These are phyloP conservation scores for Phyllosticta capitalensis DNA, from an alignment of 2,329 filamentous ascomycete species.

Conservation along the genomic window DNA sequence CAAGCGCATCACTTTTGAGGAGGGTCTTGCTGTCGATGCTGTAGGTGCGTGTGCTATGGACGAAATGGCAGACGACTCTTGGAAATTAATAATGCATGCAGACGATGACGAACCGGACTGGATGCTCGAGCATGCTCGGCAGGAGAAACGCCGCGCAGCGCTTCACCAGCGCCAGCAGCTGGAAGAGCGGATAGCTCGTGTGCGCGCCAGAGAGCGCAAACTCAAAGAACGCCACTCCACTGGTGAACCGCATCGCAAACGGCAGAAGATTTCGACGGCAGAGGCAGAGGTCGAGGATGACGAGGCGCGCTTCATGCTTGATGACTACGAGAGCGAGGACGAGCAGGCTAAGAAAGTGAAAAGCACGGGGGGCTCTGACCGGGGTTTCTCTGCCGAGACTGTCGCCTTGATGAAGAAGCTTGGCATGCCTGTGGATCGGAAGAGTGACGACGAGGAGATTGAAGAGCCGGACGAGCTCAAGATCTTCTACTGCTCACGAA, in stretches of 20 bases:
- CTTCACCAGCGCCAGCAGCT: slow-evolving; percentile 59
- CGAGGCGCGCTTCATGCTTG: slow-evolving; percentile 62
- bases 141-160: slow-evolving; percentile 58
- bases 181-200: slow-evolving; percentile 58
- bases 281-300: slow-evolving; percentile 13
- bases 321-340: slow-evolving; percentile 60
- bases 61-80: neutral
- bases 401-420: slow-evolving; percentile 59
- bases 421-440: slow-evolving; percentile 25
- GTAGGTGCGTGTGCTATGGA: slow-evolving; percentile 21
- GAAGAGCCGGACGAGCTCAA: slow-evolving; percentile 59
- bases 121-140: slow-evolving; percentile 69
- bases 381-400: slow-evolving; percentile 63
- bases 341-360: slow-evolving; percentile 30
- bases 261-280: slow-evolving; percentile 24
- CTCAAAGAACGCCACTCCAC: slow-evolving; percentile 43
- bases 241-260: slow-evolving; percentile 41
- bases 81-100: slow-evolving; percentile 11
- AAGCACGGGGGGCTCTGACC: slow-evolving; percentile 20
- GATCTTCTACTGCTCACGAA: slow-evolving; percentile 87
- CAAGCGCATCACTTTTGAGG: slow-evolving; percentile 54
- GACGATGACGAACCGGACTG: slow-evolving; percentile 68
- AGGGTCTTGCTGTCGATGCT: slow-evolving; percentile 39
- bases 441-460: slow-evolving; percentile 35
- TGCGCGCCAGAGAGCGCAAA: slow-evolving; percentile 54